Evolutionary conservation across 441 rosid species (phyloP), one percentile per base, ranked within the genome.

Genomic region (Gossypium davidsonii): DNA sequence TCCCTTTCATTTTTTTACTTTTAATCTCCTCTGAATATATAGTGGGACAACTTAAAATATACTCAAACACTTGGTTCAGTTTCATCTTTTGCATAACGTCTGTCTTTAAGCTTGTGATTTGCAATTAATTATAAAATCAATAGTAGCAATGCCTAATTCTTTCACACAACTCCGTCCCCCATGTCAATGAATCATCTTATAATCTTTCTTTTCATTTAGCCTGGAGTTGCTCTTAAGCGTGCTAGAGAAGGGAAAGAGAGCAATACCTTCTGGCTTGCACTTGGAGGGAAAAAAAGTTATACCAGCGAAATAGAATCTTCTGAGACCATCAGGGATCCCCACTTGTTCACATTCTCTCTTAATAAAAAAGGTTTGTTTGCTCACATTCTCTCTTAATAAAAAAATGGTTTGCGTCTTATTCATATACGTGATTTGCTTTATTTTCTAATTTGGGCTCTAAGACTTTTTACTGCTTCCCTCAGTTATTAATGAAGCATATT

Each of bases 161-260:
- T 73, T 73, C 46, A 55, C 10, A 5, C 53, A 63, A 65, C 31
- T 42, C 34, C 6, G 9, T 51, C 3, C 23, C 20, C 12, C 55
- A 21, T 58, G n/a, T 9, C 17, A 20, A 34, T 59, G 18, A 60
- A 60, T 70, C 49, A 70, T 72, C 68, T 59, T 60, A 46, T 44
- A 60, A 60, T 61, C 4, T 72, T 31, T 11, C 6, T 60, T 61
- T 62, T 39, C 6, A 28, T 61, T 72, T 87, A 96, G 99, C 97
- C 96, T 52, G 99, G 96, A 79, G 87, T 73, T 76, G 57, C 92
- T 80, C 64, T 93, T 65, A 93, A 96, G 82, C 94, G 89, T 87
- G 90, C 96, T 59, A 96, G 91, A 83, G 99, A 93, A 90, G 99
- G 99, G 76, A 92, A 97, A 58, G 99, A 96, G 92, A 91, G 88